These are phyloP conservation scores for Xerocomus minutiporus DNA, from an alignment of 1,284 basidiomycete genomes.

Conservation along the genomic window DNA sequence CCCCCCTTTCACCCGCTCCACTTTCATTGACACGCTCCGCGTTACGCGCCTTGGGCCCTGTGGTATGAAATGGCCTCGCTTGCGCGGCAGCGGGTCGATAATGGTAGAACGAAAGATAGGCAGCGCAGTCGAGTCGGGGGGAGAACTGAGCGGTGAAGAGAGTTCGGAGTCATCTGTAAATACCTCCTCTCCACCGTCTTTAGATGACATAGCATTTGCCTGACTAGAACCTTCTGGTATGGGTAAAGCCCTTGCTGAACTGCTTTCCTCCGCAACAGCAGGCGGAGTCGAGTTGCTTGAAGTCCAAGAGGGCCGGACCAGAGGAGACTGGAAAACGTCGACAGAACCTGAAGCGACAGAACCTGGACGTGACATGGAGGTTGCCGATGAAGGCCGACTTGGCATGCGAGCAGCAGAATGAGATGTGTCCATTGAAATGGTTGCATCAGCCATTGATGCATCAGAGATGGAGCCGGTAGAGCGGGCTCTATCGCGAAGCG, in stretches of 20 bases:
- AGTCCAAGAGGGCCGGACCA: neutral
- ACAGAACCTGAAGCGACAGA: neutral
- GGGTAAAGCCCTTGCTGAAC: neutral
- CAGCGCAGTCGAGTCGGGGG: neutral
- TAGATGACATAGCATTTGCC: neutral
- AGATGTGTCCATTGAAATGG: neutral
- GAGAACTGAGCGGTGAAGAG: neutral
- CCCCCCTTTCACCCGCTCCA: slow-evolving; percentile 6
- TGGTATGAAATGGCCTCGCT: slow-evolving; percentile 7
- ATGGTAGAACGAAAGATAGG: slow-evolving; percentile 1
- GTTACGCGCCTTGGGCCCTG: slow-evolving; percentile 22
- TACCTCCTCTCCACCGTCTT: neutral
- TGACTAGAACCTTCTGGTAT: neutral
- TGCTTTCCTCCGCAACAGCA: neutral
- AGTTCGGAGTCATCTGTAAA: neutral
- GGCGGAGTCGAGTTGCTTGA: slow-evolving; percentile 1
- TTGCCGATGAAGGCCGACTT: too few relatives aligned
- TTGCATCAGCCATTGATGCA: slow-evolving; percentile 2
- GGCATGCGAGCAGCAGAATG: too few relatives aligned
- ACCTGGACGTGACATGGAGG: too few relatives aligned
- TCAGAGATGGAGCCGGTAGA: neutral
- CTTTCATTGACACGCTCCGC: slow-evolving; percentile 29
- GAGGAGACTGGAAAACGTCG: neutral
- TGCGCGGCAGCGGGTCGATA: slow-evolving; percentile 16
- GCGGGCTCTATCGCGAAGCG: neutral